Conservation (phyloP, 2,329 filamentous ascomycete species). For the Sporothrix euskadiensis region DNA sequence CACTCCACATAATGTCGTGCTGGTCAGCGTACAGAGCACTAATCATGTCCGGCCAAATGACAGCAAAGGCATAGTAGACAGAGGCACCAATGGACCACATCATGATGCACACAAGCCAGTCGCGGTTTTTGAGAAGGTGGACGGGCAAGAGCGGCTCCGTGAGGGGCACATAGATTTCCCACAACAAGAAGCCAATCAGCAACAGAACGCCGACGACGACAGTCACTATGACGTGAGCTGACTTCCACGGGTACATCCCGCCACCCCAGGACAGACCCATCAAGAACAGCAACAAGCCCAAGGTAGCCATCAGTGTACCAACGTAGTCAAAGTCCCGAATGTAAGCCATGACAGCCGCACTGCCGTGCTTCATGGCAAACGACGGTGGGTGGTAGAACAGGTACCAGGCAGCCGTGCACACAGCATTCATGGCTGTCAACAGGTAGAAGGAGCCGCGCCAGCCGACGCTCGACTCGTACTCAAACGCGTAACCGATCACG, state of each 20-base stretch:
- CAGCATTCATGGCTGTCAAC: constrained; percentile 37
- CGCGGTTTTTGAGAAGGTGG: constrained; percentile 41
- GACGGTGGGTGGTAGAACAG: constrained; percentile 42
- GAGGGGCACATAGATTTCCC: constrained; percentile 32
- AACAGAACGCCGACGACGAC: constrained; percentile 28
- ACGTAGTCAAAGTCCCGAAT: constrained; percentile 40
- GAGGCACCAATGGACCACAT: constrained; percentile 41
- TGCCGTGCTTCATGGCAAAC: constrained; percentile 39
- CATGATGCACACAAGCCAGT: constrained; percentile 39
- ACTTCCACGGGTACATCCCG: constrained; percentile 39
- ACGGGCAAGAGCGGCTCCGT: constrained; percentile 43
- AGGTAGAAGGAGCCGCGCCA: constrained; percentile 40
- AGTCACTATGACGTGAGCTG: constrained; percentile 37
- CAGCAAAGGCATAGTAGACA: constrained; percentile 43
- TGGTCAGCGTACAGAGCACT: constrained; percentile 38
- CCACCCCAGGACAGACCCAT: constrained; percentile 41
- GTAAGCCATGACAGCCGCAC: constrained; percentile 34
- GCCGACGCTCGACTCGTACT: constrained; percentile 35
- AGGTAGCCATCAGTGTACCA: constrained; percentile 38
- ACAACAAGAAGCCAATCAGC: background rate
- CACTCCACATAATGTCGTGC: constrained; percentile 33
- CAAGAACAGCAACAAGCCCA: constrained; percentile 38
- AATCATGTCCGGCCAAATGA: constrained; percentile 43
- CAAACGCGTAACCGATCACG: constrained; percentile 37
- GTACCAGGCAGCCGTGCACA: constrained; percentile 38